phyloP scores from a whole-genome alignment of 257 asterid genomes.

The Orobanche coerulescens region DNA sequence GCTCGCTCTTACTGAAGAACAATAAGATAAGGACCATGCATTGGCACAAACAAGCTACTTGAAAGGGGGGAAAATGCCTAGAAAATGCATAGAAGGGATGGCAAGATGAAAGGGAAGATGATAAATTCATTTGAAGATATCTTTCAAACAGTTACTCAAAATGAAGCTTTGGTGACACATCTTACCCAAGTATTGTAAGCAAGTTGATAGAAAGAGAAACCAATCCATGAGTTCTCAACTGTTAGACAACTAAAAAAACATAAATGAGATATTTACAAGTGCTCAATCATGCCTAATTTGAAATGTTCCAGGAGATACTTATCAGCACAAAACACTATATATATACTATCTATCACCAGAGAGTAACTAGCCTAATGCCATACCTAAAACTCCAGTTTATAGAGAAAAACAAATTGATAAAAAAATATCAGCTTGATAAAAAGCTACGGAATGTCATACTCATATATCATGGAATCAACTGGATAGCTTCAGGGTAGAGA shows the following conservation, averaged over 20 bases:
- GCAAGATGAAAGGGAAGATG: background rate
- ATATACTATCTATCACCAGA: background rate
- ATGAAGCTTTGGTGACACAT: background rate
- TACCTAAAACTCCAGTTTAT: background rate
- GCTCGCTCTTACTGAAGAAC: constrained; percentile 13
- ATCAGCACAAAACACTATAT: background rate
- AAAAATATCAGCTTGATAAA: constrained; percentile 9
- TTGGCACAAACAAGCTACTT: background rate
- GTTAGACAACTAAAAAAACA: background rate
- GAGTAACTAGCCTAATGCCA: constrained; percentile 6
- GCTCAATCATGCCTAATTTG: background rate
- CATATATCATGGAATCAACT: constrained; percentile 5
- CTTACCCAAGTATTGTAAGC: constrained; percentile 2
- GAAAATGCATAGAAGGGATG: background rate
- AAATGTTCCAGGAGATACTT: background rate
- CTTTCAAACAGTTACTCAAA: background rate
- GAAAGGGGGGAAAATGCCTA: background rate
- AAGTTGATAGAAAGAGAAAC: constrained; percentile 14
- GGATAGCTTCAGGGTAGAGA: background rate
- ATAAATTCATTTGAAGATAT: background rate
- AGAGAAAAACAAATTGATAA: background rate
- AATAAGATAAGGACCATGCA: background rate
- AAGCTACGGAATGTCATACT: background rate
- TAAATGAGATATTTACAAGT: background rate
- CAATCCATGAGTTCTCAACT: constrained; percentile 12